Percentiles rank a stretch among this genome's conserved stretches.
Evolutionary conservation across 83 land plant genomes (phyloP).

Genomic region (Diphasiastrum complanatum): DNA sequence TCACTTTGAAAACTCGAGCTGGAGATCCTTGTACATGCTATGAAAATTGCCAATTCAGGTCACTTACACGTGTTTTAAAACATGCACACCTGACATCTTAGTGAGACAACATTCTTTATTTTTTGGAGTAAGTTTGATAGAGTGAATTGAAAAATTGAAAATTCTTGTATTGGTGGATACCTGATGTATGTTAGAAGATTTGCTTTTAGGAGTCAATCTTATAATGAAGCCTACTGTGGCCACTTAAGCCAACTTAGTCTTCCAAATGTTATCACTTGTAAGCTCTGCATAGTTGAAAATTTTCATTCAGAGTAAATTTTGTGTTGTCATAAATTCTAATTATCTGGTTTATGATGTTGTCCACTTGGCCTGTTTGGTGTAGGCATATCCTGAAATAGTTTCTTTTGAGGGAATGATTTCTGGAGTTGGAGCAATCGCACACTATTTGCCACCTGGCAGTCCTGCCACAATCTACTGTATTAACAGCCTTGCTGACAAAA

Average conservation of each 20-base stretch:
- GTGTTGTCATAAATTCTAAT: neutral
- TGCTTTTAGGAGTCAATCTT: neutral
- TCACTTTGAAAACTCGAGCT: no score
- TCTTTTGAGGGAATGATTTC: slow-evolving; percentile 75
- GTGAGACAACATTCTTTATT: no score
- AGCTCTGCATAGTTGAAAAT: neutral
- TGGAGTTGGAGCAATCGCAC: slow-evolving; percentile 70
- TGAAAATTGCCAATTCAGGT: no score
- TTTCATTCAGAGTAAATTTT: neutral
- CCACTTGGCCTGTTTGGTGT: slow-evolving; percentile 10
- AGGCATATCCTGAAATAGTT: slow-evolving; percentile 75
- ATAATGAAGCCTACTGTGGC: neutral
- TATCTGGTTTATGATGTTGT: neutral
- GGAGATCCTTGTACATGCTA: no score
- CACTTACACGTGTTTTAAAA: no score
- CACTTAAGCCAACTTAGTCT: neutral
- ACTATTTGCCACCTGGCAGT: slow-evolving; percentile 86
- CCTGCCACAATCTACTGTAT: slow-evolving; percentile 67
- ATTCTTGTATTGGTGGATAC: no score
- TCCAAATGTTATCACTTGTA: neutral
- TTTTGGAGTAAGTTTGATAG: no score
- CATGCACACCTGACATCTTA: no score
- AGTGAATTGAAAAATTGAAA: no score
- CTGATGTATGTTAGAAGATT: neutral
- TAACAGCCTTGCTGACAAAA: slow-evolving; percentile 49